Percentiles rank a stretch among this genome's conserved stretches.
Evolutionary conservation across 345 rosid genomes (phyloP).

Genomic region (Gossypium herbaceum): DNA sequence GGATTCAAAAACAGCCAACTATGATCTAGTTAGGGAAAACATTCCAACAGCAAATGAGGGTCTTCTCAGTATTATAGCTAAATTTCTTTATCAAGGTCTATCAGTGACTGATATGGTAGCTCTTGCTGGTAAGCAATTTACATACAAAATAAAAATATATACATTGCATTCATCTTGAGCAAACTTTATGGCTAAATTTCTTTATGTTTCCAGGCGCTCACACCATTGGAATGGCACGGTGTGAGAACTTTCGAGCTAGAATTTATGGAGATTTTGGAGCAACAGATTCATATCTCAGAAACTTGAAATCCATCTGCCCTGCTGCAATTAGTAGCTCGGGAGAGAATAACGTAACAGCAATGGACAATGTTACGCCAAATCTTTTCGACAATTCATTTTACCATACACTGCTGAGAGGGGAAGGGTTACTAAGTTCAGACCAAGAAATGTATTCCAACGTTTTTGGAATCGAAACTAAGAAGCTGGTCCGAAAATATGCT

Average conservation of each 20-base stretch:
- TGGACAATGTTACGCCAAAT: slow-evolving; percentile 68
- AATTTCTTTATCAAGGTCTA: slow-evolving; percentile 69
- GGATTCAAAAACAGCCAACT: slow-evolving; percentile 72
- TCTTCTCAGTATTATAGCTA: slow-evolving; percentile 51
- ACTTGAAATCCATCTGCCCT: slow-evolving; percentile 54
- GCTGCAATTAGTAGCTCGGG: slow-evolving; percentile 43
- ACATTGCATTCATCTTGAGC: too few species aligned
- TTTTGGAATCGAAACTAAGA: slow-evolving; percentile 52
- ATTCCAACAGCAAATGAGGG: slow-evolving; percentile 67
- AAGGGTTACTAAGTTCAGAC: slow-evolving; percentile 72
- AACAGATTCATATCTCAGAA: slow-evolving; percentile 37
- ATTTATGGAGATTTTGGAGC: slow-evolving; percentile 36
- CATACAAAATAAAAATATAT: too few species aligned
- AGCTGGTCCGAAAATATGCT: slow-evolving; percentile 59
- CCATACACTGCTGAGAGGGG: slow-evolving; percentile 52
- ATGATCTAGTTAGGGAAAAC: slow-evolving; percentile 38
- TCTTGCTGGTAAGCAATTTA: slow-evolving; percentile 50
- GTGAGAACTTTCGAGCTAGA: not conserved
- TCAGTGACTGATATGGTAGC: slow-evolving; percentile 79
- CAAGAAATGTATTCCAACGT: slow-evolving; percentile 73
- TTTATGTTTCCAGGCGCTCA: not conserved
- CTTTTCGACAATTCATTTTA: slow-evolving; percentile 72
- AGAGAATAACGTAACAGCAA: slow-evolving; percentile 52
- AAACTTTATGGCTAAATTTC: too few species aligned
- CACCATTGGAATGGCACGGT: slow-evolving; percentile 1